These are phyloP conservation scores for Ustilago shanxiensis DNA, from an alignment of 1,284 basidiomycete species.

Conservation along the genomic window DNA sequence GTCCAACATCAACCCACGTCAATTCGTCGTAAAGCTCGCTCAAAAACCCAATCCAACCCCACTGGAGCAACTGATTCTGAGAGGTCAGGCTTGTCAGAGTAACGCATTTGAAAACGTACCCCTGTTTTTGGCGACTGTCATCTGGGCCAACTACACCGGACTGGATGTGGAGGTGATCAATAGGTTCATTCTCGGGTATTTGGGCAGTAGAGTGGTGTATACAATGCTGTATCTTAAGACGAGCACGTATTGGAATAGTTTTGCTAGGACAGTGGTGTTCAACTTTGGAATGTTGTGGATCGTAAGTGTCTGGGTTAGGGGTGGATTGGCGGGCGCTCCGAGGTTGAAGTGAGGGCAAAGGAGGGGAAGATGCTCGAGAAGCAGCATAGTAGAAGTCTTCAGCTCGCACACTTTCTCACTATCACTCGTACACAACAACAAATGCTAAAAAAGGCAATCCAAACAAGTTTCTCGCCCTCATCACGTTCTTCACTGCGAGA, in stretches of 20 bases:
- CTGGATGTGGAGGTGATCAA: slow-evolving; percentile 26
- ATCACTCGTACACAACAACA: too few species aligned
- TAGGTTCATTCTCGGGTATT: slow-evolving; percentile 34
- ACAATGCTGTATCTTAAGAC: slow-evolving; percentile 40
- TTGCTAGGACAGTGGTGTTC: slow-evolving; percentile 48
- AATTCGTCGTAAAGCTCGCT: slow-evolving; percentile 46
- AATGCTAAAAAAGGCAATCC: too few species aligned
- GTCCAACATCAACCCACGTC: slow-evolving; percentile 61
- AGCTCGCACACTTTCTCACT: too few species aligned
- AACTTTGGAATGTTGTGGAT: slow-evolving; percentile 43
- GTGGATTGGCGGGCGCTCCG: slow-evolving; percentile 23
- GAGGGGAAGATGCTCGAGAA: too few species aligned
- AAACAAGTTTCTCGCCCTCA: too few species aligned
- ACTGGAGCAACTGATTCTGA: slow-evolving; percentile 50
- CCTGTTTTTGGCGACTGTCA: slow-evolving; percentile 29
- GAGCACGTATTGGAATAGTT: slow-evolving; percentile 21
- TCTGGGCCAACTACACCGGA: slow-evolving; percentile 38
- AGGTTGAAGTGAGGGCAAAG: too few species aligned
- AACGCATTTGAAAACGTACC: slow-evolving; percentile 51
- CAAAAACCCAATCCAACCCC: slow-evolving; percentile 36
- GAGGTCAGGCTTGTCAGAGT: slow-evolving; percentile 54
- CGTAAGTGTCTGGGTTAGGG: slow-evolving; percentile 31
- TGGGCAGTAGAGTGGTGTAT: slow-evolving; percentile 22
- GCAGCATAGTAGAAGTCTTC: too few species aligned
- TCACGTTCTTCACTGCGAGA: neutral